Base-by-base conservation (phyloP, 2,329 filamentous ascomycete genomes). In the Trichoderma gracile region DNA sequence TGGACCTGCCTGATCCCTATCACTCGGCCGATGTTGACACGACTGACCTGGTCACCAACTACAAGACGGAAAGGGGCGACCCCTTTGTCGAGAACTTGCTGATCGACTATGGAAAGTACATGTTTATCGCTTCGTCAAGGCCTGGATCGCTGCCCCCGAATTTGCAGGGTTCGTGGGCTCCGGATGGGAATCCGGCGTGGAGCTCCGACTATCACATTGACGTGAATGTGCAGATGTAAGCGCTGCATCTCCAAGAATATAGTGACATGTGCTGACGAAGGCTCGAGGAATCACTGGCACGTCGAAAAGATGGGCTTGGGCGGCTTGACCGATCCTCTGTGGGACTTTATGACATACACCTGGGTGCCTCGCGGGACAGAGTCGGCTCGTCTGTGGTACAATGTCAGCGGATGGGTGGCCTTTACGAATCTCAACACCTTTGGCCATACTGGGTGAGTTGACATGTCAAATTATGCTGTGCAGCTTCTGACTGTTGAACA, bases 401-500 rank as follows among this genome's bases (percentile, higher is more conserved):
- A 79, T 33, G 82, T 80, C 10, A 73, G 76, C 1, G 85, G 85
- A 0, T 87, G 84, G 81, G 81, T 86, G 0, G 77, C 80, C 0
- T 84, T 87, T 66, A 79, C 84, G 63, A 83, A 85, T 69, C 81
- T 84, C 67, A 86, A 87, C 66, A 82, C 84, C 2, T 87, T 85
- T 68, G 85, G 84, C 0, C 80, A 85, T 64, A 85, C 84, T 0
- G 82, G 50, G 59, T 63, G 21, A 63, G 59, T 40, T 7, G 17
- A 7, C 27, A 0, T 15, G 5, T 10, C 25, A 17, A 1, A 42
- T 23, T 3, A n/a, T 19, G 1, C 14, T 14, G 33, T 38, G 12
- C 33, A 38, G 33, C 15, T 53, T 40, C 50, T 63, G 17, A 63
- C 50, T 38, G 1, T 12, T 10, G 5, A 6, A 15, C 12, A 63